Conservation (phyloP, 768 basidiomycete species). For the Boletus coccyginus region DNA sequence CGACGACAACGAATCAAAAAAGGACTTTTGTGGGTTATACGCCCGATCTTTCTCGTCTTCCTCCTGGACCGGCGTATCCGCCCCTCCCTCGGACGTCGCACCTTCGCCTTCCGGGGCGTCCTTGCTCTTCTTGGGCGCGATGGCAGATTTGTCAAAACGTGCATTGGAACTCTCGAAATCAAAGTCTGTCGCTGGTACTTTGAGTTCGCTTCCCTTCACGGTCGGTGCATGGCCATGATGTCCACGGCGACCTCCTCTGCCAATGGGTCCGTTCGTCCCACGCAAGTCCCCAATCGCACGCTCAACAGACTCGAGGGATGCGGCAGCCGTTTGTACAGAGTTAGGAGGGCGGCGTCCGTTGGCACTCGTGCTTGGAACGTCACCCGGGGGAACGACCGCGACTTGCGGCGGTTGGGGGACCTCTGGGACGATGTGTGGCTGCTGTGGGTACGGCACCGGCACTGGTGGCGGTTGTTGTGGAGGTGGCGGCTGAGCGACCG, state of each 20-base stretch:
- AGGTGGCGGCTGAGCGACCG: slow-evolving; percentile 30
- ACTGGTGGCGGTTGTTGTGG: slow-evolving; percentile 30
- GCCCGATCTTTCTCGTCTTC: slow-evolving; percentile 45
- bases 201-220: slow-evolving; percentile 37
- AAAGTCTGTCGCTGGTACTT: slow-evolving; percentile 74
- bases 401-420: slow-evolving; percentile 22
- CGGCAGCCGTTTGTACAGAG: slow-evolving; percentile 67
- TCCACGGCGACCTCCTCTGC: slow-evolving; percentile 40
- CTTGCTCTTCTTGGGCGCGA: slow-evolving; percentile 37
- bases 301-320: slow-evolving; percentile 71
- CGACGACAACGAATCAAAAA: slow-evolving; percentile 71
- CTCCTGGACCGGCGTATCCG: slow-evolving; percentile 28
- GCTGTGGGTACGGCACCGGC: slow-evolving; percentile 26
- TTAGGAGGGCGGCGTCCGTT: slow-evolving; percentile 38
- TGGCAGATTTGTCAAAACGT: slow-evolving; percentile 73
- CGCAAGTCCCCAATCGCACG: slow-evolving; percentile 53
- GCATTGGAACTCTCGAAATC: slow-evolving; percentile 79
- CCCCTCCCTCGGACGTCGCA: slow-evolving; percentile 31
- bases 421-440: slow-evolving; percentile 26
- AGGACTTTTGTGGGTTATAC: slow-evolving; percentile 76
- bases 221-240: slow-evolving; percentile 27
- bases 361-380: slow-evolving; percentile 25
- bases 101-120: slow-evolving; percentile 30
- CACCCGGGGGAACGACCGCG: slow-evolving; percentile 17
- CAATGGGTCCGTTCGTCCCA: slow-evolving; percentile 34